Base-by-base conservation (phyloP, 495 filamentous ascomycete species). In the Podospora pseudocomata region DNA sequence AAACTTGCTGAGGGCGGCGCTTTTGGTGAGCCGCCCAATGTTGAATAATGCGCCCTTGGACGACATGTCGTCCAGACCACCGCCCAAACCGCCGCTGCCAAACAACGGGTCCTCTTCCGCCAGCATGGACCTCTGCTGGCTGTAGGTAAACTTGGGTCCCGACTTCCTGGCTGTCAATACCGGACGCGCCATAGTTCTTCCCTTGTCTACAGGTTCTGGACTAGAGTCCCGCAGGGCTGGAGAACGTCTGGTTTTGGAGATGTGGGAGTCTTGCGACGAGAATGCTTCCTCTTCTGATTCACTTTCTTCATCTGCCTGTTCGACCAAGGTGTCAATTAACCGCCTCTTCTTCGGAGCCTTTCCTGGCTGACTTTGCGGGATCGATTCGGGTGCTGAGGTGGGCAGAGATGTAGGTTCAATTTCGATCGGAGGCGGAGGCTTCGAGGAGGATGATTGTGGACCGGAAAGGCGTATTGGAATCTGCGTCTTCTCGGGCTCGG, bases 271-370 rank as follows among this genome's bases (percentile, higher is more conserved):
- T 26, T 60, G 66, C 15, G 68, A 67, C 32, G 60, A 65, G 13
- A 19, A 28, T 53, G 72, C 69, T n/a, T 71, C 68, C 26, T 74
- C 73, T 5, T 68, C 68, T 54, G 72, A 71, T 49, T 68, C 70
- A 20, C 18, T 60, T 39, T 68, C 66, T 16, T 63, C 69, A 5
- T 73, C 66, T 15, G 70, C 73, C 68, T 86, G 83, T n/a, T 80
- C 79, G 16, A 77, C 83, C n/a, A 88, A 74, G 28, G 80, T 76
- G 75, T 88, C 86, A 65, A 88, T 87, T 28, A 88, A 64, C 19
- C 86, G 81, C 65, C 79, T 81, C 49, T 63, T 63, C 82, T 83
- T 19, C 78, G 78, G 2, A 67, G 67, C 44, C 60, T 73, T 59
- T 67, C 60, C n/a, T 28, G 26, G 34, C 63, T 26, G 7, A 63